phyloP scores from a whole-genome alignment of 352 stramenopile species.

The Blastocystis sp. region DNA sequence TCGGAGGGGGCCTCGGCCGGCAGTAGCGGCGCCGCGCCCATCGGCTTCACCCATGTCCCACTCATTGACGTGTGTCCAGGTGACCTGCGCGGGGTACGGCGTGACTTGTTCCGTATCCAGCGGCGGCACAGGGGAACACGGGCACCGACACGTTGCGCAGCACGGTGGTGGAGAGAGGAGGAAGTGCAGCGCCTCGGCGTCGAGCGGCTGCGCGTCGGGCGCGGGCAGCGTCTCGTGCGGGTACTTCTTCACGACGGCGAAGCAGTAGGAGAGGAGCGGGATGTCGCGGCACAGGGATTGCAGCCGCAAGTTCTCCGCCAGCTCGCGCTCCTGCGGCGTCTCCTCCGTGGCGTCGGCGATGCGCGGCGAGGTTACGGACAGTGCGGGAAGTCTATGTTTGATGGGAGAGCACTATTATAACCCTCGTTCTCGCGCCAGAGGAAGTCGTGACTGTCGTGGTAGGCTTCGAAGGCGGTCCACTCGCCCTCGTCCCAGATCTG shows the following conservation, averaged over 20 bases:
- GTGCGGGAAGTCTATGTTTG: background rate
- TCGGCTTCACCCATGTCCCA: slow-evolving; percentile 15
- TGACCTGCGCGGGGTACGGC: background rate
- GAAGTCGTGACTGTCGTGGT: slow-evolving; percentile 43
- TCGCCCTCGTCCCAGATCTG: slow-evolving; percentile 1
- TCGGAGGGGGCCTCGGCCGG: background rate
- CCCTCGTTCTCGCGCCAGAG: slow-evolving; percentile 30
- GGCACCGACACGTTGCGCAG: slow-evolving; percentile 6
- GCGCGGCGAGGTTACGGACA: background rate
- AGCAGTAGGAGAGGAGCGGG: slow-evolving; percentile 31
- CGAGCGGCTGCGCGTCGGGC: background rate
- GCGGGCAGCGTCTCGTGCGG: background rate
- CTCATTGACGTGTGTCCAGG: background rate
- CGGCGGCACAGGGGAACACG: slow-evolving; percentile 3
- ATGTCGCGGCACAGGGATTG: background rate
- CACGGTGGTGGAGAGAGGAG: slow-evolving; percentile 1
- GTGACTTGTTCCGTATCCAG: background rate
- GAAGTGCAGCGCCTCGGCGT: background rate
- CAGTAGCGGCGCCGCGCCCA: background rate
- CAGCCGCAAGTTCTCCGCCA: background rate
- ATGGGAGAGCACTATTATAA: background rate
- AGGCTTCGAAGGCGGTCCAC: slow-evolving; percentile 16
- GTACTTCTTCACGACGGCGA: slow-evolving; percentile 1
- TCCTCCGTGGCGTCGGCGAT: background rate
- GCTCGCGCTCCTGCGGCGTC: background rate